Evolutionary conservation across 345 rosid genomes (phyloP), one percentile per base, ranked within the genome.

Genomic region (Aquilaria malaccensis): DNA sequence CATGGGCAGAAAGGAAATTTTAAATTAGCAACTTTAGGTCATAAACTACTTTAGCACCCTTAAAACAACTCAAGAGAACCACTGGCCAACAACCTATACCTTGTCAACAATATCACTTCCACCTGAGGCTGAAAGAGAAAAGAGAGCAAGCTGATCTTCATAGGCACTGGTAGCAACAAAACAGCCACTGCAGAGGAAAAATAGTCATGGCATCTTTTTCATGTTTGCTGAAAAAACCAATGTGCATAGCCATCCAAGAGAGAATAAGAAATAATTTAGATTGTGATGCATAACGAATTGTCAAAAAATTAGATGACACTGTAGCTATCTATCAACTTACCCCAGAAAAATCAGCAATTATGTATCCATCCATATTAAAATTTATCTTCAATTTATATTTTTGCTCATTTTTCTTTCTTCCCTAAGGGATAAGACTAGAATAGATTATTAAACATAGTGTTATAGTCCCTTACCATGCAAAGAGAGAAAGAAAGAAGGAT

Each of bases 151-250:
- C 53, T 65, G 81, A 55, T 90, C 99, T 67, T 82, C 92, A 73
- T 94, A 85, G 59, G 95, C 97, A 67, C 93, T 85, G 33, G 77
- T 82, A 76, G 96, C 96, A 69, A 94, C 66, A 66, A 77, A 90
- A 62, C 71, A 70, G 52, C 99, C 99, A 61, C 99, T 94, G 81
- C 60, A 71, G 70, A 67, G 56, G 58, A 59, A 50, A 48, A n/a
- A 59, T 51, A 14, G 56, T 33, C 55, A 33, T 50, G 30, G 52
- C 54, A 55, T 50, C 49, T 33, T 13, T 49, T 22, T 48, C 33
- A 13, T 56, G n/a, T 31, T 50, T 64, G 2, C 2, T 9, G 22
- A 65, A 29, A 14, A 50, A 49, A 43, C 48, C 4, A 2, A 13
- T 33, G 30, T 55, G 33, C 12, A 55, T 31, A n/a, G n/a, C 13